Evolutionary conservation across 2,329 filamentous ascomycete genomes (phyloP).

Genomic region (Epichloe hybrida): DNA sequence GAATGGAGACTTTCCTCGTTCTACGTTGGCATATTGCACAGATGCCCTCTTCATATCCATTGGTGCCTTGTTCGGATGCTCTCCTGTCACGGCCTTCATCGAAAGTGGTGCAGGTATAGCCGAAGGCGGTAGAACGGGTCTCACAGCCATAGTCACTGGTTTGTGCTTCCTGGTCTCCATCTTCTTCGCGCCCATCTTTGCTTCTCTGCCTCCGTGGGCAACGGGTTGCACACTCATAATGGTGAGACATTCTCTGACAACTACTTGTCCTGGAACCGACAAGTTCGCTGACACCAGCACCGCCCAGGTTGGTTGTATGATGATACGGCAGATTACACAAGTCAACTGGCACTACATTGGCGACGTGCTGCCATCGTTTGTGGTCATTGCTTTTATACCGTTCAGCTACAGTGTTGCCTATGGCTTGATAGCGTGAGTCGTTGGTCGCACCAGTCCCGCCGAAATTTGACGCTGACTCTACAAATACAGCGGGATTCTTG

Average conservation of each 20-base stretch:
- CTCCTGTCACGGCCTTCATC: slow-evolving; percentile 62
- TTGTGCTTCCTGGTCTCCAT: slow-evolving; percentile 57
- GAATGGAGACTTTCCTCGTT: slow-evolving; percentile 74
- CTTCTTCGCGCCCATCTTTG: slow-evolving; percentile 66
- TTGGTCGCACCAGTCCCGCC: background rate
- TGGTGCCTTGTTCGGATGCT: slow-evolving; percentile 53
- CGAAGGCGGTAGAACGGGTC: slow-evolving; percentile 58
- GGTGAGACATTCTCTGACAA: slow-evolving; percentile 18
- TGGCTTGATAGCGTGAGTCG: slow-evolving; percentile 54
- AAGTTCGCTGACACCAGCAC: background rate
- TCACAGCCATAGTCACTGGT: slow-evolving; percentile 57
- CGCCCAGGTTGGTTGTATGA: slow-evolving; percentile 54
- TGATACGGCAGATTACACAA: slow-evolving; percentile 61
- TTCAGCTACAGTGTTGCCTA: slow-evolving; percentile 71
- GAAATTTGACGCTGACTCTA: background rate
- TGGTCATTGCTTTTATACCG: slow-evolving; percentile 62
- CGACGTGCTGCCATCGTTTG: slow-evolving; percentile 61
- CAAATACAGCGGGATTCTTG: slow-evolving; percentile 35
- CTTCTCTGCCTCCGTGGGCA: slow-evolving; percentile 65
- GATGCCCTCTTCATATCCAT: slow-evolving; percentile 61
- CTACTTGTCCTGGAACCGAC: background rate
- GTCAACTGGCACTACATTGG: slow-evolving; percentile 70
- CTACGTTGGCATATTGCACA: slow-evolving; percentile 63
- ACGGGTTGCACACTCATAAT: slow-evolving; percentile 62
- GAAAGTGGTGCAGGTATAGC: slow-evolving; percentile 65